phyloP scores from a whole-genome alignment of 768 basidiomycete genomes.

The Naganishia vaughanmartiniae region DNA sequence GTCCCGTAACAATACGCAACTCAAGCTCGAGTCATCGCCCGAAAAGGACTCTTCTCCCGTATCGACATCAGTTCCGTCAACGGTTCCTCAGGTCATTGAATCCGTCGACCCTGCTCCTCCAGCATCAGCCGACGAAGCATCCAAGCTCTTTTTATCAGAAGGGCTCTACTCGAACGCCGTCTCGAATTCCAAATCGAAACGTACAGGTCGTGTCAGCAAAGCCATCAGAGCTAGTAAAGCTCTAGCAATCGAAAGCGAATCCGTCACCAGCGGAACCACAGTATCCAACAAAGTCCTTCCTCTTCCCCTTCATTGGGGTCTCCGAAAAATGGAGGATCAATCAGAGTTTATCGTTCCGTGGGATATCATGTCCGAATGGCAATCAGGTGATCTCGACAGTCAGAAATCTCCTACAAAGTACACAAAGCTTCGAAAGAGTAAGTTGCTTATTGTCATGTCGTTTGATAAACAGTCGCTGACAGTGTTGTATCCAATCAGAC shows the following conservation, averaged over 20 bases:
- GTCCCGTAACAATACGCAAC: background rate
- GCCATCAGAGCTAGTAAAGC: slow-evolving; percentile 23
- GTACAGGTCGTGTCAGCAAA: slow-evolving; percentile 5
- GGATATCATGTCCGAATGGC: slow-evolving; percentile 27
- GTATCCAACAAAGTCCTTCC: slow-evolving; percentile 13
- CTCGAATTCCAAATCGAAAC: slow-evolving; percentile 14
- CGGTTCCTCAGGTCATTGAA: background rate
- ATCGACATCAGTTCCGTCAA: slow-evolving; percentile 9
- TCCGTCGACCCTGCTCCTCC: background rate
- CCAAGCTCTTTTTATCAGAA: slow-evolving; percentile 12
- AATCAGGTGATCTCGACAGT: slow-evolving; percentile 7
- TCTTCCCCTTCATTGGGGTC: slow-evolving; percentile 26
- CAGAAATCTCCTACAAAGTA: slow-evolving; percentile 21
- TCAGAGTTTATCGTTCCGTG: slow-evolving; percentile 45
- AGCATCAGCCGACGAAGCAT: background rate
- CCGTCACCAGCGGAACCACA: background rate
- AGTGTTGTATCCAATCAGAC: slow-evolving; percentile 18
- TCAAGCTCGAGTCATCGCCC: slow-evolving; percentile 4
- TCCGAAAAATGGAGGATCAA: slow-evolving; percentile 35
- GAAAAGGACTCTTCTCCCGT: slow-evolving; percentile 19
- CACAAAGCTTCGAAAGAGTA: slow-evolving; percentile 8
- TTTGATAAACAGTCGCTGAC: background rate
- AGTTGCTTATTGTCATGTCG: background rate
- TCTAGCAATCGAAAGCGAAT: slow-evolving; percentile 2
- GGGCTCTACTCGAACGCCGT: slow-evolving; percentile 24